Base-by-base conservation (phyloP, 176 grass and related monocot species). In the Zoysia japonica region DNA sequence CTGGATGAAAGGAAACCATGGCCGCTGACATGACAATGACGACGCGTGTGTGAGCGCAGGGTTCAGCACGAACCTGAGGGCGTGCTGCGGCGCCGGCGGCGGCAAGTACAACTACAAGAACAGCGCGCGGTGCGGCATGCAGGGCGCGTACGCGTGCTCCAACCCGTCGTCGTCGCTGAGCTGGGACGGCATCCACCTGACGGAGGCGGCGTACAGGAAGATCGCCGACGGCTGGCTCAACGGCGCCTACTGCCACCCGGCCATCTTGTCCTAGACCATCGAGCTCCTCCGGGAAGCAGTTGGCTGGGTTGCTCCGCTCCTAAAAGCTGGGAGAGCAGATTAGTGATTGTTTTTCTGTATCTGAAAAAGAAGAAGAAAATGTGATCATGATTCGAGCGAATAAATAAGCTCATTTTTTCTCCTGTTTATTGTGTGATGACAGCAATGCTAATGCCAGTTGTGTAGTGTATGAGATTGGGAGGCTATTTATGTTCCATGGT, bases 131-230 rank as follows among this genome's bases (percentile, higher is more conserved):
- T 97, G 94, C 54, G 88, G 86, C 3, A 89, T 91, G 91, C 2
- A 71, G 4, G 91, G 91, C 11, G 73, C 88, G 0, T 89, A 62
- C 43, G 78, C 89, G 10, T 97, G 94, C 75, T 15, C 66, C 12
- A 42, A 78, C 74, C 90, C 91, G 4, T 12, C 94, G 56, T 65
- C 84, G 16, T 91, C 88, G 52, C 51, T 93, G 45, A 93, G 91
- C 75, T 97, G 94, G 94, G 94, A 97, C 57, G 94, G 91, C 17
- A 93, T 97, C 47, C 94, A 97, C 78, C 76, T 97, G 2, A 97
- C 94, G 5, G 94, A 97, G 86, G 94, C 94, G 47, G 94, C 91
- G 4, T 89, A 97, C 78, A 87, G 67, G 71, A 61, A 86, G 77
- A 89, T 97, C 84, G 84, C 94, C 70, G 74, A 85, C 54, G 94